Conservation (phyloP, 176 grass and related monocot species). For the Oryza brachyantha region DNA sequence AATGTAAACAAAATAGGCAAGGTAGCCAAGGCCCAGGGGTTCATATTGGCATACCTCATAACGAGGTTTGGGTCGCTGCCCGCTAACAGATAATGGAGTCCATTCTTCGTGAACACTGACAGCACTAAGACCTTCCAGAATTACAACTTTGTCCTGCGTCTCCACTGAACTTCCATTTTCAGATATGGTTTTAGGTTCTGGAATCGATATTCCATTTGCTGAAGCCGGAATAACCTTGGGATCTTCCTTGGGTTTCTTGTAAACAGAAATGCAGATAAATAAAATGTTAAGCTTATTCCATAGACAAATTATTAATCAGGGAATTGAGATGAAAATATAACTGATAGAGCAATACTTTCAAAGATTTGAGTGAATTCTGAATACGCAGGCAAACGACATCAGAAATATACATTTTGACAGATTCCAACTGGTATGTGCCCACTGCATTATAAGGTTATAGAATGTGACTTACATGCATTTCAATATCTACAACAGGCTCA, state of each 20-base stretch:
- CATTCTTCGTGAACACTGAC: conserved; percentile 78
- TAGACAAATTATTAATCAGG: background rate
- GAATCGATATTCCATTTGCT: conserved; percentile 63
- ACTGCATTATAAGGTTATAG: background rate
- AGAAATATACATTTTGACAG: conserved; percentile 11
- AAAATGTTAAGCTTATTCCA: conserved; percentile 1
- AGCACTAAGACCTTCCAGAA: conserved; percentile 79
- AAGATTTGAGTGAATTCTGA: conserved; percentile 1
- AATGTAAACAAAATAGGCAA: background rate
- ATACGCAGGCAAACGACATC: conserved; percentile 9
- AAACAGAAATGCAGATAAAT: conserved; percentile 13
- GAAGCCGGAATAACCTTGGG: conserved; percentile 37
- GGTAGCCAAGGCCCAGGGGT: background rate
- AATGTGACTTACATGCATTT: conserved; percentile 71
- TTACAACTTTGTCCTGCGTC: conserved; percentile 91
- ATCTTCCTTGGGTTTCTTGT: conserved; percentile 66
- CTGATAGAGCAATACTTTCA: background rate
- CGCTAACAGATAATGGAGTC: conserved; percentile 67
- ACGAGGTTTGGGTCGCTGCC: conserved; percentile 68
- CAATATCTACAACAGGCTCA: conserved; percentile 79
- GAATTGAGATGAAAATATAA: background rate
- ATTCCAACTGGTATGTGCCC: background rate
- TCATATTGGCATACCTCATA: conserved; percentile 68
- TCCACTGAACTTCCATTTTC: conserved; percentile 67
- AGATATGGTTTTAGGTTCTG: conserved; percentile 87